phyloP scores from a whole-genome alignment of 192 early-diverging fungal species.

The Spizellomyces punctatus region DNA sequence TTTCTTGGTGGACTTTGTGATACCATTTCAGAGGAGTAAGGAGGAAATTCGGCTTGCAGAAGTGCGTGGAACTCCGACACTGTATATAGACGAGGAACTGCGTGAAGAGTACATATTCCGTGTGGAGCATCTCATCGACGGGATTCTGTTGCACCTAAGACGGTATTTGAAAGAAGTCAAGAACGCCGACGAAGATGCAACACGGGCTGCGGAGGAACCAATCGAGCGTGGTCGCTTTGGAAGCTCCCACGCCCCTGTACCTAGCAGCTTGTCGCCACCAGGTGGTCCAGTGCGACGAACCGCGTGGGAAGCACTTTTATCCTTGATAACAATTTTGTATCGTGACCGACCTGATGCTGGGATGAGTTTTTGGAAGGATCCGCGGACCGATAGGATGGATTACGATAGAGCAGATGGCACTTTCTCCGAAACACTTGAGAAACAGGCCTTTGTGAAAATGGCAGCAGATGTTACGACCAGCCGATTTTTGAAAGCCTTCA shows the following conservation, averaged over 20 bases:
- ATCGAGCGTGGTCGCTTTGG: background rate
- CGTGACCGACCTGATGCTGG: constrained; percentile 71
- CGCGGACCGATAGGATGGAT: background rate
- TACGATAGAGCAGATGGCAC: background rate
- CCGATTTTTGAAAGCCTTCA: constrained; percentile 57
- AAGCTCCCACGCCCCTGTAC: background rate
- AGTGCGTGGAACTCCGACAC: background rate
- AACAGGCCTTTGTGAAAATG: constrained; percentile 50
- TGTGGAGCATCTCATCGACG: constrained; percentile 19
- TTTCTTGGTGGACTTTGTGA: constrained; percentile 17
- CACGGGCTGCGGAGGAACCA: constrained; percentile 9
- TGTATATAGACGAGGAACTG: constrained; percentile 4
- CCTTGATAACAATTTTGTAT: constrained; percentile 74
- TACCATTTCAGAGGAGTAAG: constrained; percentile 16
- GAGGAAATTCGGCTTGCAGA: constrained; percentile 3
- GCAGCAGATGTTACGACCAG: constrained; percentile 45
- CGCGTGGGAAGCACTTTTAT: constrained; percentile 67
- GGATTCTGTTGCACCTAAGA: constrained; percentile 9
- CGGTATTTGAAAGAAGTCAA: constrained; percentile 29
- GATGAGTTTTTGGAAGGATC: constrained; percentile 46
- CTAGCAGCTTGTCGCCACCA: background rate
- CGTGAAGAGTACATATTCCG: constrained; percentile 9
- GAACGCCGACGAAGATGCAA: constrained; percentile 16
- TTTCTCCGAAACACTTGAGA: constrained; percentile 27
- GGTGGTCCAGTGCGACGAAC: constrained; percentile 1